A percentile compares a stretch with the other conserved stretches of the same genome.
phyloP scores from a whole-genome alignment of 176 grass and related monocot species.

The Stipa capillata region DNA sequence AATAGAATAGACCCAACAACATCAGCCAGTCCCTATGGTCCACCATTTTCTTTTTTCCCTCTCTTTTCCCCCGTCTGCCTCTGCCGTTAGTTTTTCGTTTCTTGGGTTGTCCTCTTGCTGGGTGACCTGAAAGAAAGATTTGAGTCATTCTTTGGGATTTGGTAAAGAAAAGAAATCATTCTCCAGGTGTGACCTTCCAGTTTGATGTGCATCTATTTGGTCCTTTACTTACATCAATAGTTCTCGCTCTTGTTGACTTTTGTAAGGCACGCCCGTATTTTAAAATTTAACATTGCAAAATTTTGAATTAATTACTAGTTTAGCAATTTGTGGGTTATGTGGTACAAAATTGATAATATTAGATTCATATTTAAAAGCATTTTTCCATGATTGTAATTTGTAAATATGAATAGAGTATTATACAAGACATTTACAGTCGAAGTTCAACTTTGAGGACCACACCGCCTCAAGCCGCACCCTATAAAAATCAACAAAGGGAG shows the following conservation, averaged over 20 bases:
- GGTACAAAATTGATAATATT: too few relatives aligned
- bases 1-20: conserved; percentile 14
- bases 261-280: too few relatives aligned
- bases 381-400: too few relatives aligned
- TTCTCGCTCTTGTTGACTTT: neutral
- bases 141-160: neutral
- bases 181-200: neutral
- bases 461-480: too few relatives aligned
- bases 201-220: neutral
- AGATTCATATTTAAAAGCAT: too few relatives aligned
- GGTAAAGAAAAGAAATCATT: neutral
- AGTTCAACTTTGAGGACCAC: too few relatives aligned
- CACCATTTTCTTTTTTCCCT: conserved; percentile 35
- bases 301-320: too few relatives aligned
- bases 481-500: too few relatives aligned
- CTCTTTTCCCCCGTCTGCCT: neutral
- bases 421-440: too few relatives aligned
- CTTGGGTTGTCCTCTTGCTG: neutral
- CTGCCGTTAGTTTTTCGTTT: neutral
- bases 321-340: too few relatives aligned
- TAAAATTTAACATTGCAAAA: too few relatives aligned
- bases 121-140: conserved; percentile 2
- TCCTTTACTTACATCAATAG: neutral
- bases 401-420: too few relatives aligned
- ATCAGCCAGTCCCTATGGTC: conserved; percentile 5